A percentile compares a stretch with the other conserved stretches of the same genome.
phyloP scores from a whole-genome alignment of 352 stramenopile species.

The Paralagenidium karlingii region DNA sequence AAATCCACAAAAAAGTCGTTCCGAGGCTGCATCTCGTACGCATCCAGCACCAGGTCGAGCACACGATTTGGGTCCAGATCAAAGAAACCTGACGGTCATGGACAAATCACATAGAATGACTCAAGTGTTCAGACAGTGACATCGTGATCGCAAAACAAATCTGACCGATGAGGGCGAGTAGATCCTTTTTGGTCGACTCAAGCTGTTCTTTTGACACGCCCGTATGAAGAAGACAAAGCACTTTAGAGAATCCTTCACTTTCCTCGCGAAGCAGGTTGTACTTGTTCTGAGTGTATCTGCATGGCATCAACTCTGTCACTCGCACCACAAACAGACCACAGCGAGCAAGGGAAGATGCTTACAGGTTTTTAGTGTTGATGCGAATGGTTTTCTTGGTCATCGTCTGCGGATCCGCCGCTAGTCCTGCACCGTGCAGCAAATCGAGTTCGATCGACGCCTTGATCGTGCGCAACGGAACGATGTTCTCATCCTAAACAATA shows the following conservation, averaged over 20 bases:
- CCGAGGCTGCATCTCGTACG: slow-evolving; percentile 81
- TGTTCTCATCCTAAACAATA: slow-evolving; percentile 35
- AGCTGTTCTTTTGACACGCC: slow-evolving; percentile 48
- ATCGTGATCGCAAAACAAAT: no score
- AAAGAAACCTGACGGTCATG: slow-evolving; percentile 88
- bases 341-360: no score
- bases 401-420: slow-evolving; percentile 32
- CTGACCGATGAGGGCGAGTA: slow-evolving; percentile 66
- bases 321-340: neutral
- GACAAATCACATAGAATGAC: slow-evolving; percentile 10
- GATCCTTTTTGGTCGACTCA: slow-evolving; percentile 49
- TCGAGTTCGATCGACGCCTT: slow-evolving; percentile 67
- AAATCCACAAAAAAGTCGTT: slow-evolving; percentile 69
- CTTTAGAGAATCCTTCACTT: slow-evolving; percentile 93
- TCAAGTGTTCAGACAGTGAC: neutral
- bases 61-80: slow-evolving; percentile 94
- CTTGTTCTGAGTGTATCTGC: slow-evolving; percentile 89
- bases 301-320: neutral
- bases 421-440: slow-evolving; percentile 47
- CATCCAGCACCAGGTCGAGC: slow-evolving; percentile 88
- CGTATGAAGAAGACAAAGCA: slow-evolving; percentile 74
- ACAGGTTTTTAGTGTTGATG: slow-evolving; percentile 76
- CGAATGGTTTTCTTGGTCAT: slow-evolving; percentile 66
- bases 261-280: slow-evolving; percentile 96
- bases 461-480: slow-evolving; percentile 35